A percentile compares a stretch with the other conserved stretches of the same genome.
Evolutionary conservation across 2,329 filamentous ascomycete species (phyloP).

Genomic region (Fusarium drepaniforme): DNA sequence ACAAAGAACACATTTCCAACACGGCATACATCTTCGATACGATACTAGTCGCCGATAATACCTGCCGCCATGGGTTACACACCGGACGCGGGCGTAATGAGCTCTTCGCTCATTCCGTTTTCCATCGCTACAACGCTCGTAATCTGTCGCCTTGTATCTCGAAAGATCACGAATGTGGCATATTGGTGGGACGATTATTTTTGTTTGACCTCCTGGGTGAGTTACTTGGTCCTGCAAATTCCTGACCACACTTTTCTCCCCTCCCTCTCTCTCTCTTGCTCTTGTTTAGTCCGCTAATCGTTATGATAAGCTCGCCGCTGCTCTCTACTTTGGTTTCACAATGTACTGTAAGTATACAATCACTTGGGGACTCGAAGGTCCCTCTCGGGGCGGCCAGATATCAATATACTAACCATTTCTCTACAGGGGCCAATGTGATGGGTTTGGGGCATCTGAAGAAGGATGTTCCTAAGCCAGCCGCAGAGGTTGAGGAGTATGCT

Average conservation of each 20-base stretch:
- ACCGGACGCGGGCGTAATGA: constrained; percentile 28
- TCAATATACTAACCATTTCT: constrained; percentile 4
- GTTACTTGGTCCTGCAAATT: neutral
- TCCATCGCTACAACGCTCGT: constrained; percentile 17
- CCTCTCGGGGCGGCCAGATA: no score
- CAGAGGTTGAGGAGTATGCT: constrained; percentile 26
- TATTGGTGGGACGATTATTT: constrained; percentile 33
- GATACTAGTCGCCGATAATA: neutral
- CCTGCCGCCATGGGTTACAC: constrained; percentile 2
- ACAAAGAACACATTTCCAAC: neutral
- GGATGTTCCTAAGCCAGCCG: constrained; percentile 14
- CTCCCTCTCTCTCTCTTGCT: neutral
- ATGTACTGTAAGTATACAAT: constrained; percentile 24
- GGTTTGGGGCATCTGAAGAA: constrained; percentile 23
- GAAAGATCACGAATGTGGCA: constrained; percentile 22
- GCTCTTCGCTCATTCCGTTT: constrained; percentile 22
- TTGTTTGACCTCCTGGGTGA: constrained; percentile 23
- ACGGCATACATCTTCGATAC: neutral
- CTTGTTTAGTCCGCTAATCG: neutral
- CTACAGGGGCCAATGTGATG: constrained; percentile 21
- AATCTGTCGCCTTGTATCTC: constrained; percentile 21
- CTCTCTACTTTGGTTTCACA: constrained; percentile 26
- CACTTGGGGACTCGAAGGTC: neutral
- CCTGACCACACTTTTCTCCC: neutral
- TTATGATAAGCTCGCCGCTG: constrained; percentile 4